Percentiles rank a stretch among this genome's conserved stretches.
Conservation (phyloP, 176 grass and related monocot genomes). For the Zea mays region DNA sequence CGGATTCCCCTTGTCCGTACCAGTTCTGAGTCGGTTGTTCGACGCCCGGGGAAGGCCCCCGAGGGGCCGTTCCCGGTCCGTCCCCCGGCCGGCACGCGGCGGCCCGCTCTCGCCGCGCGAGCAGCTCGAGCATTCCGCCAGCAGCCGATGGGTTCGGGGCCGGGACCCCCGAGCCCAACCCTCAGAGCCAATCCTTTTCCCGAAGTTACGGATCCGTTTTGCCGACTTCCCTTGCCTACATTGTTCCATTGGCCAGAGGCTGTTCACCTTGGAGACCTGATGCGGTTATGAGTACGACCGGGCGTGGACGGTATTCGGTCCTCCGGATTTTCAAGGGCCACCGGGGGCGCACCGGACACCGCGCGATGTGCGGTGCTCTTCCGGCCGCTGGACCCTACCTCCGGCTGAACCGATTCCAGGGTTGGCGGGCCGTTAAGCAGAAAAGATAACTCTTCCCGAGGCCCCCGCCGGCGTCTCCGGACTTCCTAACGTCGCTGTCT, state of each 20-base stretch:
- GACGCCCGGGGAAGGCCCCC: slow-evolving; percentile 56
- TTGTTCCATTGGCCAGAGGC: slow-evolving; percentile 75
- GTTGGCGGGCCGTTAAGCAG: no score
- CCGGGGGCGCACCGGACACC: slow-evolving; percentile 35
- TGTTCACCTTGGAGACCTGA: slow-evolving; percentile 85
- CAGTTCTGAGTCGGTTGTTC: slow-evolving; percentile 59
- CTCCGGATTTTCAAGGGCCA: slow-evolving; percentile 39
- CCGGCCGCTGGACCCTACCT: no score
- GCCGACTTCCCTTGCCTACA: slow-evolving; percentile 47
- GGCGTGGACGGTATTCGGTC: slow-evolving; percentile 48
- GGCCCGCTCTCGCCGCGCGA: slow-evolving; percentile 19
- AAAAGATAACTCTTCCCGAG: no score
- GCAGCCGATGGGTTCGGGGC: slow-evolving; percentile 13
- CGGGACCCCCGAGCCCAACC: slow-evolving; percentile 59
- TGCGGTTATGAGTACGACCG: slow-evolving; percentile 81
- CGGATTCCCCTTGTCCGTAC: slow-evolving; percentile 71
- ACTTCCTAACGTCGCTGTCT: no score
- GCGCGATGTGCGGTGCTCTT: no score
- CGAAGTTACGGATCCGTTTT: slow-evolving; percentile 74
- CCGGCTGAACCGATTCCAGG: no score
- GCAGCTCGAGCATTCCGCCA: slow-evolving; percentile 22
- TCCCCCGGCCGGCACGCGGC: slow-evolving; percentile 11
- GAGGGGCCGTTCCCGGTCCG: slow-evolving; percentile 11
- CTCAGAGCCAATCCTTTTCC: slow-evolving; percentile 77
- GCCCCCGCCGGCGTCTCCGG: no score